These are phyloP conservation scores for Saturnispora kantuleensis DNA, from an alignment of 805 yeast species.

Conservation along the genomic window DNA sequence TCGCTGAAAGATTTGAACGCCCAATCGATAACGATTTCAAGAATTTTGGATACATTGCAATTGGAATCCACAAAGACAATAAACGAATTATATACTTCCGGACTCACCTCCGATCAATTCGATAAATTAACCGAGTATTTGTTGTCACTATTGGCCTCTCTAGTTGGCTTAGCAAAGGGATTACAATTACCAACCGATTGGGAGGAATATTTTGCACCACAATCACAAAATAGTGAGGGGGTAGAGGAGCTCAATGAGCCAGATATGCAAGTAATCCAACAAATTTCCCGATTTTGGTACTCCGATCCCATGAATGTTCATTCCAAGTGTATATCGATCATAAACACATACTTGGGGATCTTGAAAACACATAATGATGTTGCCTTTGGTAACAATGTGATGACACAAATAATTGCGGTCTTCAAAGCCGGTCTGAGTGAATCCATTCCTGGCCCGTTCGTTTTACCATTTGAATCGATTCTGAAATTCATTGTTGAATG, in stretches of 20 bases:
- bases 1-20: conserved; percentile 37
- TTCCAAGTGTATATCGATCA: conserved; percentile 29
- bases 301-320: conserved; percentile 39
- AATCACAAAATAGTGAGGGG: background rate
- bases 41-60: conserved; percentile 19
- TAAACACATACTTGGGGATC: conserved; percentile 35
- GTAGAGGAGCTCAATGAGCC: conserved; percentile 1
- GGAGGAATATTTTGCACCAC: conserved; percentile 27
- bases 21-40: conserved; percentile 28
- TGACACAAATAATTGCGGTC: conserved; percentile 56
- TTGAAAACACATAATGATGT: conserved; percentile 14
- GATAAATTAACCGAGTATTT: conserved; percentile 35
- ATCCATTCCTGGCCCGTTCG: conserved; percentile 55
- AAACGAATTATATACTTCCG: conserved; percentile 2
- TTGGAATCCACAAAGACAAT: conserved; percentile 15
- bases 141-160: conserved; percentile 48
- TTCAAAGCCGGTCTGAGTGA: conserved; percentile 60
- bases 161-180: conserved; percentile 66
- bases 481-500: conserved; percentile 32
- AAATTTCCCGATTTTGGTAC: conserved; percentile 2
- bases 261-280: background rate
- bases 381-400: conserved; percentile 22
- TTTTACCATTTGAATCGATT: conserved; percentile 34
- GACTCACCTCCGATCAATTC: conserved; percentile 10
- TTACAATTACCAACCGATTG: conserved; percentile 48